These are phyloP conservation scores for Herpetomonas samuelpessoai DNA, from an alignment of 208 protist genomes.

Conservation along the genomic window DNA sequence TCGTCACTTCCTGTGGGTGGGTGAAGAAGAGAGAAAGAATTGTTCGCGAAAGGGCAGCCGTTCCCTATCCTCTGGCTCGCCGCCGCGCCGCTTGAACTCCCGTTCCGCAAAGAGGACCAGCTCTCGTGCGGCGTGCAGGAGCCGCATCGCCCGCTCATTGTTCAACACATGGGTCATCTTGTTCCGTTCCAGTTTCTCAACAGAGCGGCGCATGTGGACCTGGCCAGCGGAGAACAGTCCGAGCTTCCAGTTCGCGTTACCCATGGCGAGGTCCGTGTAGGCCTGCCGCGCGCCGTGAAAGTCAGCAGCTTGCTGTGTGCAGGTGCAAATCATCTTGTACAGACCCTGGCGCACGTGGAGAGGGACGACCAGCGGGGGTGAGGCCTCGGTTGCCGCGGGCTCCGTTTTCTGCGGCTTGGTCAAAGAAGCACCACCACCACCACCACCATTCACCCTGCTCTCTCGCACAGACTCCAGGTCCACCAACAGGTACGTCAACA, in stretches of 20 bases:
- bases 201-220: constrained; percentile 86
- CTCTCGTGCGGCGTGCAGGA: constrained; percentile 65
- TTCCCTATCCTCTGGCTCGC: background rate
- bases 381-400: background rate
- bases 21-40: constrained; percentile 2
- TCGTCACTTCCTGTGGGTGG: too few relatives aligned
- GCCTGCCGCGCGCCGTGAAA: constrained; percentile 46
- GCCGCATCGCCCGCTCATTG: constrained; percentile 73
- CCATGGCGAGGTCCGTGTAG: constrained; percentile 75
- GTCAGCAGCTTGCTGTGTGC: constrained; percentile 34
- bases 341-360: constrained; percentile 29
- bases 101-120: constrained; percentile 47
- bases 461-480: constrained; percentile 23
- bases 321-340: constrained; percentile 27
- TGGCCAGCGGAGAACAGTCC: constrained; percentile 82
- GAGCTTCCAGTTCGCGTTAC: constrained; percentile 83
- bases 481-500: constrained; percentile 48
- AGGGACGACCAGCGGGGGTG: constrained; percentile 24
- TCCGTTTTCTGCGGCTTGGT: too few relatives aligned
- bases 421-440: too few relatives aligned
- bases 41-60: background rate
- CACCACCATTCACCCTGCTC: background rate
- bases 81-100: background rate
- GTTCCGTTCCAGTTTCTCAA: constrained; percentile 80
- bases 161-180: constrained; percentile 73